A percentile compares a stretch with the other conserved stretches of the same genome.
Conservation (phyloP, 768 basidiomycete species). For the Cantharellus anzutake region DNA sequence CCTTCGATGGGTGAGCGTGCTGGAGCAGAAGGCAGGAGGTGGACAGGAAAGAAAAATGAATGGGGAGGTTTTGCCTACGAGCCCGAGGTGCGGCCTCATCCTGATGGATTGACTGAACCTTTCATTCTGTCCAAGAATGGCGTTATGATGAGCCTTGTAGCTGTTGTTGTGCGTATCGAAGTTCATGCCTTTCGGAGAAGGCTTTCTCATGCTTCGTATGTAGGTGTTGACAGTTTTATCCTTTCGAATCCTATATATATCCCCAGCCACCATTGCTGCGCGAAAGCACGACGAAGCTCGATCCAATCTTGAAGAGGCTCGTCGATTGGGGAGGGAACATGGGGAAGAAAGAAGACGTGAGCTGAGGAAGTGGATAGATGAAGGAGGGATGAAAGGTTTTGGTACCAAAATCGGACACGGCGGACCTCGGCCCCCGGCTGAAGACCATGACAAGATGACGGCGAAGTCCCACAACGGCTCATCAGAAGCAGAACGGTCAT, state of each 20-base stretch:
- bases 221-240: neutral
- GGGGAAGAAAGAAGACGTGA: constrained; percentile 5
- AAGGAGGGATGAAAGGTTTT: neutral
- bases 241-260: neutral
- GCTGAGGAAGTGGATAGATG: neutral
- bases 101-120: constrained; percentile 1
- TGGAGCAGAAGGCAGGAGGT: neutral
- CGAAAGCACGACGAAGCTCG: constrained; percentile 2
- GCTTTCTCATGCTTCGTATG: neutral
- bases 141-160: neutral
- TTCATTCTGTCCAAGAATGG: neutral
- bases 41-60: neutral
- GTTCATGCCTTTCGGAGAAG: neutral
- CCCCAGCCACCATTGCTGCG: constrained; percentile 2
- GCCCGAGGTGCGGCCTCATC: neutral
- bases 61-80: constrained; percentile 6
- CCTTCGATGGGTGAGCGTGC: neutral
- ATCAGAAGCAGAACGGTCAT: too few relatives aligned
- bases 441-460: too few relatives aligned
- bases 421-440: neutral
- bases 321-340: constrained; percentile 3
- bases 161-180: constrained; percentile 1
- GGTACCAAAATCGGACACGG: neutral
- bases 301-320: constrained; percentile 2
- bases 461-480: too few relatives aligned